These are phyloP conservation scores for Solanum chmielewskii DNA, from an alignment of 257 asterid species.

Conservation along the genomic window DNA sequence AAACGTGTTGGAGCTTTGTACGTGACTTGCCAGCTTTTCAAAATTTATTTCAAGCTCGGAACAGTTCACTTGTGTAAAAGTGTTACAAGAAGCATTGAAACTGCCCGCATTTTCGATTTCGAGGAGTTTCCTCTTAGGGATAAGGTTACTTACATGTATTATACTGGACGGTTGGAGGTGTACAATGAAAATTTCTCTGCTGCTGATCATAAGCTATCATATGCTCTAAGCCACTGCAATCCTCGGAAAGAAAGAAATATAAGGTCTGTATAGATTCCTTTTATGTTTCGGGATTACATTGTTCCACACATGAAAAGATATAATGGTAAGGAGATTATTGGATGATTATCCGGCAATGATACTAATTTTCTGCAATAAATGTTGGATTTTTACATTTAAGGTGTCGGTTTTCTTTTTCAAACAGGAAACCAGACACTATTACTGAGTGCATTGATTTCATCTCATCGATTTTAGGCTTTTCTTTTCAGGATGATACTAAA, in stretches of 20 bases:
- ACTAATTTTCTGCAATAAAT: not conserved
- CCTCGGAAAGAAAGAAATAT: constrained; percentile 60
- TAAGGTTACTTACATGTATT: constrained; percentile 96
- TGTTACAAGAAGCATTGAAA: constrained; percentile 93
- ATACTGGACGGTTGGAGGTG: constrained; percentile 95
- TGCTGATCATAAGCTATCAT: constrained; percentile 90
- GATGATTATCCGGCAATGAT: not conserved
- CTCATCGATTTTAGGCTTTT: not conserved
- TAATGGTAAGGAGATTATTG: not conserved
- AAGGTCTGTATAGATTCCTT: constrained; percentile 34
- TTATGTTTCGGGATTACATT: not conserved
- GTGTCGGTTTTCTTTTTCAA: not conserved
- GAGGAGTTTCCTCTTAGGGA: constrained; percentile 95
- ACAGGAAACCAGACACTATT: not conserved
- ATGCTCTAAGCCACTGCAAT: constrained; percentile 64
- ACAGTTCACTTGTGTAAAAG: constrained; percentile 90
- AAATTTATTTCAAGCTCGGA: constrained; percentile 91
- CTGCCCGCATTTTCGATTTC: constrained; percentile 85
- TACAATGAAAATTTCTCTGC: constrained; percentile 89
- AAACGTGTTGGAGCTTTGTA: constrained; percentile 93
- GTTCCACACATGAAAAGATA: not conserved
- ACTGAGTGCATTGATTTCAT: not conserved
- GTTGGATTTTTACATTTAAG: not conserved
- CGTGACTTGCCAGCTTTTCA: constrained; percentile 89
- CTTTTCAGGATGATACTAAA: constrained; percentile 77